Percentiles rank a stretch among this genome's conserved stretches.
These are phyloP conservation scores for Schizothecium vesticola DNA, from an alignment of 495 filamentous ascomycete genomes.

Conservation along the genomic window DNA sequence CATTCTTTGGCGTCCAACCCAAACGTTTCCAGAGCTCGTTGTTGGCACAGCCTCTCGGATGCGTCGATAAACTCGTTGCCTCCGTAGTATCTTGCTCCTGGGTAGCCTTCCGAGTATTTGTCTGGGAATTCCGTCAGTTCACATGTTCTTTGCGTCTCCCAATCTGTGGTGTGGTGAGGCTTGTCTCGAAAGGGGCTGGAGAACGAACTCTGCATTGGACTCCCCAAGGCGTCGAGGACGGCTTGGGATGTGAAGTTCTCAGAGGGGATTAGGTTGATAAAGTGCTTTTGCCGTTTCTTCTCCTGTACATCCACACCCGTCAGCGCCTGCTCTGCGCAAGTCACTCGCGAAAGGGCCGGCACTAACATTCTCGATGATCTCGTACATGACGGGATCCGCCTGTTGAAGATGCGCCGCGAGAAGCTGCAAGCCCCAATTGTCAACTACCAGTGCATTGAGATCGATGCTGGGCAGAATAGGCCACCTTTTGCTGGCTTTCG, in stretches of 20 bases:
- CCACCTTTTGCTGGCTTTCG: conserved; percentile 63
- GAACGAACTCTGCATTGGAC: conserved; percentile 91
- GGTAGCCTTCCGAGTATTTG: conserved; percentile 98
- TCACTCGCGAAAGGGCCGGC: neutral
- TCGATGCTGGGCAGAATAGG: conserved; percentile 2
- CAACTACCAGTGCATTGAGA: conserved; percentile 1
- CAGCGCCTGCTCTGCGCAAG: neutral
- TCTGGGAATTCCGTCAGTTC: conserved; percentile 46
- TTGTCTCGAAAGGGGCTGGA: neutral
- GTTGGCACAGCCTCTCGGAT: conserved; percentile 82
- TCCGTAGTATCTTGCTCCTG: conserved; percentile 93
- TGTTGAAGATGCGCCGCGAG: conserved; percentile 73
- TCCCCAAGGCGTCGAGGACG: conserved; percentile 91
- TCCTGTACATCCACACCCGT: conserved; percentile 53
- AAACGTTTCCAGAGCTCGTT: conserved; percentile 82
- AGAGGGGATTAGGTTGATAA: conserved; percentile 97
- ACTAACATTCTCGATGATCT: conserved; percentile 82
- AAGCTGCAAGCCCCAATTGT: conserved; percentile 49
- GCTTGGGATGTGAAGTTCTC: conserved; percentile 99
- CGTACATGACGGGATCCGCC: conserved; percentile 78
- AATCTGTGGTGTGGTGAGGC: neutral
- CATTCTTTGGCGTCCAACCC: conserved; percentile 77
- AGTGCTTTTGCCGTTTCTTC: conserved; percentile 91
- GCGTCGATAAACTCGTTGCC: conserved; percentile 95
- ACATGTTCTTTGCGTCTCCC: neutral